Conservation (phyloP, 768 basidiomycete species). For the Phlebiopsis gigantea region DNA sequence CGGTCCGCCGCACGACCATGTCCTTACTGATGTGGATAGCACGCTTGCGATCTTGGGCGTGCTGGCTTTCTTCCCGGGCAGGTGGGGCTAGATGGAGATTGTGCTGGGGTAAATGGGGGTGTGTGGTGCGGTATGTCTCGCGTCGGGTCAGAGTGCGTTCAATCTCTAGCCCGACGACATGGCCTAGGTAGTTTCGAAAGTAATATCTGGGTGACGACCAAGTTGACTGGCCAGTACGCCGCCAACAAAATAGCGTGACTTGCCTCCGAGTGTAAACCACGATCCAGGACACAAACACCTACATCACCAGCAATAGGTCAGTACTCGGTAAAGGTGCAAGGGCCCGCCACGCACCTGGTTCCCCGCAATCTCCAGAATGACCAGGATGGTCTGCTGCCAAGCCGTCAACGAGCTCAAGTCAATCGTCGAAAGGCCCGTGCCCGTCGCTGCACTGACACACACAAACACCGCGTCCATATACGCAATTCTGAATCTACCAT, state of each 20-base stretch:
- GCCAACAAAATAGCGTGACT: conserved; percentile 49
- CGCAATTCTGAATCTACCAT: conserved; percentile 64
- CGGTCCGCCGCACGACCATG: conserved; percentile 71
- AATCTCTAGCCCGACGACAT: conserved; percentile 43
- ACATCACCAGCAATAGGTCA: not conserved
- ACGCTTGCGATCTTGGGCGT: not conserved
- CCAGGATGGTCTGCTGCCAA: conserved; percentile 66
- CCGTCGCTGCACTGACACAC: conserved; percentile 72
- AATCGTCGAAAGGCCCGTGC: conserved; percentile 67
- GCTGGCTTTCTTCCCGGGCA: no score
- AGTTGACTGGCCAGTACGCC: not conserved
- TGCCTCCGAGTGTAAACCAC: conserved; percentile 71
- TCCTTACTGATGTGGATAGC: conserved; percentile 43
- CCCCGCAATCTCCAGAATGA: conserved; percentile 77
- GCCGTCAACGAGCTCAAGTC: conserved; percentile 63
- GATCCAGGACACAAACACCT: conserved; percentile 79
- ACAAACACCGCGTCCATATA: conserved; percentile 79
- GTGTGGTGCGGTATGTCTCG: not conserved
- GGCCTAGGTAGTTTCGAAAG: conserved; percentile 45
- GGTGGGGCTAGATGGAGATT: not conserved
- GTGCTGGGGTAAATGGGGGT: not conserved
- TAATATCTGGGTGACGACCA: not conserved
- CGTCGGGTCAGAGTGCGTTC: conserved; percentile 12
- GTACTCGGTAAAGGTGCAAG: not conserved
- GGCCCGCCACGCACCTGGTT: conserved; percentile 50